phyloP scores from a whole-genome alignment of 192 early-diverging fungal species.

The Coemansia guatemalensis region DNA sequence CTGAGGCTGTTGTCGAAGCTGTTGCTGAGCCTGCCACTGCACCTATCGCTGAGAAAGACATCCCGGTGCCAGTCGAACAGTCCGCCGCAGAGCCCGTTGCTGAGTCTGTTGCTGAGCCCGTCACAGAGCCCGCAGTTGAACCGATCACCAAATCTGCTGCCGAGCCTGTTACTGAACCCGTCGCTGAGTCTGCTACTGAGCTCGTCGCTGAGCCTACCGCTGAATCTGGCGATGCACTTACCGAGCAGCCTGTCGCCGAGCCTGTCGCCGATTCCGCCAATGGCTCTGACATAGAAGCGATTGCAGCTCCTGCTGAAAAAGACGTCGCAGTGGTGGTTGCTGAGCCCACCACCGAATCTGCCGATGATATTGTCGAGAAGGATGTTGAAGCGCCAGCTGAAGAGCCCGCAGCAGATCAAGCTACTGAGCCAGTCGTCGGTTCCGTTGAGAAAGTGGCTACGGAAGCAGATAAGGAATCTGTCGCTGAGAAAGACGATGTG shows the following conservation, averaged over 20 bases:
- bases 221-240: no score
- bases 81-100: neutral
- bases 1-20: neutral
- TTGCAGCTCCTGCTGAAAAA: neutral
- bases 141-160: neutral
- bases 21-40: neutral
- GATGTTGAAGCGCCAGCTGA: no score
- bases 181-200: no score
- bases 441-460: neutral
- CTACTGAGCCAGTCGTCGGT: neutral
- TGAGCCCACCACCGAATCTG: neutral
- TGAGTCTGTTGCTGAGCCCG: neutral
- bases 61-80: no score
- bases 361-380: no score
- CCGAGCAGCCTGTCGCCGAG: no score
- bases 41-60: neutral
- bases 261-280: neutral
- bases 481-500: slow-evolving; percentile 1
- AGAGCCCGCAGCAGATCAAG: neutral
- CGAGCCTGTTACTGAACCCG: neutral
- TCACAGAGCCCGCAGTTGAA: no score
- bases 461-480: neutral
- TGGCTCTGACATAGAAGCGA: slow-evolving; percentile 1
- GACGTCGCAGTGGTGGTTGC: neutral
- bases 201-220: no score